A percentile compares a stretch with the other conserved stretches of the same genome.
phyloP scores from a whole-genome alignment of 2,329 filamentous ascomycete genomes.

The Rutstroemia sydowiana region DNA sequence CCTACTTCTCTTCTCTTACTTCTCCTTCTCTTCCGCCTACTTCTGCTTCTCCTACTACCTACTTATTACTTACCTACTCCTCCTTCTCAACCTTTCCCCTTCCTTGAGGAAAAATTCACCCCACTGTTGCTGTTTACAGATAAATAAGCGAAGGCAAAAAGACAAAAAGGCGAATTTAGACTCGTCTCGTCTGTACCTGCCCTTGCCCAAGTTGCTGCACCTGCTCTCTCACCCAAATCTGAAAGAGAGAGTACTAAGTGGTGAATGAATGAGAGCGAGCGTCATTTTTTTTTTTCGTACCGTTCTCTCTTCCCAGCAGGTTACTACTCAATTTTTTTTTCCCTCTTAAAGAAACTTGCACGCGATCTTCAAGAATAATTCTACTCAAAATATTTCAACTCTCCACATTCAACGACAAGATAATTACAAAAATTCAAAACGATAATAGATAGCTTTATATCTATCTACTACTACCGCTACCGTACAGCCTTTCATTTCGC shows the following conservation, averaged over 20 bases:
- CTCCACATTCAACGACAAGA: background rate
- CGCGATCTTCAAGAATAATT: conserved; percentile 8
- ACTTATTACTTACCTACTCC: too few relatives aligned
- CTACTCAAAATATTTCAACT: background rate
- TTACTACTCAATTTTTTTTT: background rate
- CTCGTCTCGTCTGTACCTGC: background rate
- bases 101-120: background rate
- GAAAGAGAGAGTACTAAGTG: too few relatives aligned
- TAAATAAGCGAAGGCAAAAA: conserved; percentile 5
- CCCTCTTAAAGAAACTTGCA: conserved; percentile 2
- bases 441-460: conserved; percentile 2
- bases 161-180: too few relatives aligned
- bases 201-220: conserved; percentile 1
- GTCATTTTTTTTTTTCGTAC: conserved; percentile 5
- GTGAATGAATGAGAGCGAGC: background rate
- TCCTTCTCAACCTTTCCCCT: background rate
- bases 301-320: background rate
- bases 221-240: too few relatives aligned
- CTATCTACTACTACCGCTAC: conserved; percentile 1
- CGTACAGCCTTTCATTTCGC: background rate
- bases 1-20: too few relatives aligned
- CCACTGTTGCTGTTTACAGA: conserved; percentile 2
- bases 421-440: background rate
- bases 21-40: too few relatives aligned
- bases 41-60: too few relatives aligned